Base-by-base conservation (phyloP, 2,329 filamentous ascomycete genomes). In the Alternaria conjuncta region DNA sequence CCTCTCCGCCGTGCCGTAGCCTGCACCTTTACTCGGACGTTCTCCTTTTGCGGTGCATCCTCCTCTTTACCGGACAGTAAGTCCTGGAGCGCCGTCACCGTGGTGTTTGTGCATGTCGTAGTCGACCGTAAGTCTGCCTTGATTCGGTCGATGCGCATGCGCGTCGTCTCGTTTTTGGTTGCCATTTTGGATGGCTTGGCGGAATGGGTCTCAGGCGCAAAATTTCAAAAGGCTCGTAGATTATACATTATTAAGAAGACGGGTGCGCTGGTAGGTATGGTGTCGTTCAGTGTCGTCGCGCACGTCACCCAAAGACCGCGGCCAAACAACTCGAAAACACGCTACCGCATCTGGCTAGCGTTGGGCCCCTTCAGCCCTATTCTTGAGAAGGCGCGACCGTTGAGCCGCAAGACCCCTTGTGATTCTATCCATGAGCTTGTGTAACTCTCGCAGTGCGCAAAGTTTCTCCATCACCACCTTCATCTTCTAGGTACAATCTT, bases 51-150 rank as follows among this genome's bases (percentile, higher is more conserved):
- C 8, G 55, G 47, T 2, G 64, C 66, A 56, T 80, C 81, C 25
- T 82, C 76, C 15, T 80, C 69, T 12, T 69, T 70, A 28, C 63
- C 66, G 7, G 66, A 55, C 1, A 88, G 78, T 15, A 87, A 72
- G 12, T 81, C 79, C 67, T 82, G 84, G 57, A 88, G 80, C 21
- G 81, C 73, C 50, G 79, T 74, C 6, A 82, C 79, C 2, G 84
- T 86, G 11, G 81, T 72, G 13, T 82, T 76, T 28, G 84, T 82
- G 69, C 85, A 87, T 70, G 84, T 85, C 56, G 83, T 75, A 68
- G 81, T 80, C 20, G 83, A 83, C 54, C 77, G 73, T 43, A 86
- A 79, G 55, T 84, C 82, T 68, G 74, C 75, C 73, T 84, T 85
- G 73, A 86, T 80, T 60, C 78, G 81, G 61, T 85, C 83, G 68